phyloP scores from a whole-genome alignment of 2,329 filamentous ascomycete species.

The Metarhizium anisopliae region DNA sequence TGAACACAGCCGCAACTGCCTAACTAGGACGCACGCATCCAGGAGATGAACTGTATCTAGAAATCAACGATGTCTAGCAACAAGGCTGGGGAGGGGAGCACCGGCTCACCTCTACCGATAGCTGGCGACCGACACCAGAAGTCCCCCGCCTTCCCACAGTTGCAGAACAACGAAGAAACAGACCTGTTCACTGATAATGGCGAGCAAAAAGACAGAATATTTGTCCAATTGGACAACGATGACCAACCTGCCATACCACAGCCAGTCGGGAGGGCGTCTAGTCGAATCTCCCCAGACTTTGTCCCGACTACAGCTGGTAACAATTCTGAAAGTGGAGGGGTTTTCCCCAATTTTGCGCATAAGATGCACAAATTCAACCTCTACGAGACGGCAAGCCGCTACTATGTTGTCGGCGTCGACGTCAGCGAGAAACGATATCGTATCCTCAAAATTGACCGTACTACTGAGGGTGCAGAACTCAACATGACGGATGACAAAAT shows the following conservation, averaged over 20 bases:
- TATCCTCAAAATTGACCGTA: constrained; percentile 91
- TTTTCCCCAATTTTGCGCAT: constrained; percentile 33
- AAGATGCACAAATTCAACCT: constrained; percentile 96
- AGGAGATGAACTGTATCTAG: neutral
- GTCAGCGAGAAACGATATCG: constrained; percentile 81
- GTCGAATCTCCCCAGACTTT: constrained; percentile 34
- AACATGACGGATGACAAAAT: constrained; percentile 90
- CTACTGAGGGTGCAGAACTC: constrained; percentile 65
- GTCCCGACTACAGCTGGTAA: constrained; percentile 6
- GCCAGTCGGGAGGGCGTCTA: constrained; percentile 27
- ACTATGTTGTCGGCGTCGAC: constrained; percentile 91
- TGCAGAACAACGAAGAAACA: neutral
- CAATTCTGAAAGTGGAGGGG: constrained; percentile 14
- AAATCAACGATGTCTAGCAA: neutral
- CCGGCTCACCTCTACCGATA: neutral
- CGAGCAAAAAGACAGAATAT: neutral
- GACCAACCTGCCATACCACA: neutral
- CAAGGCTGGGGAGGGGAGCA: neutral
- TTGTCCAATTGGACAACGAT: neutral
- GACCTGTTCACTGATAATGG: neutral
- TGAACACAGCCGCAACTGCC: neutral
- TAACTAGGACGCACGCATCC: neutral
- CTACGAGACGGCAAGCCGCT: constrained; percentile 88
- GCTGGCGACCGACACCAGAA: neutral
- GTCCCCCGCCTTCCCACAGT: neutral